Evolutionary conservation across 805 yeast genomes (phyloP), one percentile per base, ranked within the genome.

Genomic region (Saturnispora mendoncae): DNA sequence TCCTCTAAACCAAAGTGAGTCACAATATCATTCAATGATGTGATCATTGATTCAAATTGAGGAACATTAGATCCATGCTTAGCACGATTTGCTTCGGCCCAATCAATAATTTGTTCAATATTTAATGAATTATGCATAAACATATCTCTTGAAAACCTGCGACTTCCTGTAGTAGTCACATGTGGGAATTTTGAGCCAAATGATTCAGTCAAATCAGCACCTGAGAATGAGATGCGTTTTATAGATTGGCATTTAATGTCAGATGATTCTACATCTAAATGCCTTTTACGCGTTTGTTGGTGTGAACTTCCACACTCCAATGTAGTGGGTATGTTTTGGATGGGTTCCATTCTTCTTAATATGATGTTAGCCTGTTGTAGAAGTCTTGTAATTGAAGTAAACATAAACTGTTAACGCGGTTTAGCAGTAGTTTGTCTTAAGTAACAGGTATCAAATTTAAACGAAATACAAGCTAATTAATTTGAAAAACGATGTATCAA

Each of bases 31-130:
- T 54, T 55, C 36, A 51, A 33, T 39, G 48, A 14, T 41, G 49
- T 8, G 46, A 42, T 26, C 39, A 48, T 38, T 39, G 43, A 23
- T 49, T 43, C 17, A 27, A 41, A 23, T 51, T 50, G 42, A 44
- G 52, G 41, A 50, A 48, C 37, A 50, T 47, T 9, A 20, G 46
- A 34, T 33, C 42, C 38, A 33, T 42, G 46, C 17, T 36, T 33
- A 14, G n/a, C 6, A 10, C 6, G 12, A n/a, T 34, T 40, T 3
- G 35, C 34, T 12, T 40, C 24, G 12, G 24, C 10, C 43, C 43
- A 40, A 18, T 40, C 35, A 13, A 40, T 19, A 7, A 40, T 24
- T 6, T 40, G 18, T 18, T 40, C 39, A 24, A 40, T 35, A 23
- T 40, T 24, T 13, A 40, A 15, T 4, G 27, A n/a, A 13, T 40